Base-by-base conservation (phyloP, 139 green algal genomes). In the Micractinium conductrix region DNA sequence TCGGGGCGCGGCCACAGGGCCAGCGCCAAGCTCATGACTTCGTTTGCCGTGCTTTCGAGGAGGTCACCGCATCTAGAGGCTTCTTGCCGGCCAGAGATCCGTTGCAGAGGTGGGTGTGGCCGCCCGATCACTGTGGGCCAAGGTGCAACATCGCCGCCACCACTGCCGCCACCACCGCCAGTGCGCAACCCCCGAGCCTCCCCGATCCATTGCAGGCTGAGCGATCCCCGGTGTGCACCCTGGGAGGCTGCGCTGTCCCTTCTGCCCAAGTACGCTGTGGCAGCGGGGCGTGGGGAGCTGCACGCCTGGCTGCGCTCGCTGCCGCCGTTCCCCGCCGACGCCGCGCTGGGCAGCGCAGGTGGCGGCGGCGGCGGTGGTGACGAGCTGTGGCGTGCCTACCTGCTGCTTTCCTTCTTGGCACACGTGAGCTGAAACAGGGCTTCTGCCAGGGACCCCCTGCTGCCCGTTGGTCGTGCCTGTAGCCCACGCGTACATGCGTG, bases 211-310 rank as follows among this genome's bases (percentile, higher is more conserved):
- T 63, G 48, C 48, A 80, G 74, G 74, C 74, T 80, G 5, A 33
- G 12, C 21, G 48, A 67, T 21, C 74, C 74, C 21, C 19, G 19
- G 1, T 80, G 68, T 17, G 48, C 33, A 0, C 33, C n/a, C 22
- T 80, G 74, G 74, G 74, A 80, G 74, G 48, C 58, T 35, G 74
- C 74, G 2, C 48, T 80, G 48, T 21, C 33, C 10, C 74, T 69
- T 21, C 74, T 80, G 48, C 74, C 74, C 21, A 80, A 80, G 50
- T 80, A 69, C 68, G 45, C 74, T 0, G 74, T 80, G 22, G 74
- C 74, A 35, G 74, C 74, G 35, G 74, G 48, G 48, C 74, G 28
- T 7, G 74, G 74, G 1, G 74, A 80, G 50, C 74, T 80, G 74
- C 74, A 48, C 0, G 74, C 74, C 45, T 80, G 74, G 74, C 74